Evolutionary conservation across 305 asterid genomes (phyloP).

Genomic region (Fraxinus albicans): DNA sequence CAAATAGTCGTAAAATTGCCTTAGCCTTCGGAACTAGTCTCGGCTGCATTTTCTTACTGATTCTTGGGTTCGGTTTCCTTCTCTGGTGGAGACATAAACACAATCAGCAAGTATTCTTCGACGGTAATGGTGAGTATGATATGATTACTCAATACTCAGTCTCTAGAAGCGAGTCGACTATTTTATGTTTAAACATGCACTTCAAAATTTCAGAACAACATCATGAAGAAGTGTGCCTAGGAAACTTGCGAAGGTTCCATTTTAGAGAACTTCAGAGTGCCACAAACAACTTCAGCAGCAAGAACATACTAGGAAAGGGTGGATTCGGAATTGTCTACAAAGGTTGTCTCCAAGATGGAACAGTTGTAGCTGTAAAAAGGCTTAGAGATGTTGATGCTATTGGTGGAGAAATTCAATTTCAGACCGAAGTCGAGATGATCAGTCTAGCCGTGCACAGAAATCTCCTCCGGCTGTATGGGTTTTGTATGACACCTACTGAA

Average conservation of each 20-base stretch:
- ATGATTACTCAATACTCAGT: not conserved
- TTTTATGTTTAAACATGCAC: not conserved
- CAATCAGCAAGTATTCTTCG: constrained; percentile 74
- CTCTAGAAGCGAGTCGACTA: not conserved
- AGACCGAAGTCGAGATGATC: constrained; percentile 91
- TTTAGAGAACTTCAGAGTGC: constrained; percentile 79
- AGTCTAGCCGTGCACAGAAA: constrained; percentile 91
- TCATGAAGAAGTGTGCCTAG: constrained; percentile 64
- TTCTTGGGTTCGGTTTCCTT: constrained; percentile 67
- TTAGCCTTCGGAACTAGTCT: constrained; percentile 83
- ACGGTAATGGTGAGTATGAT: constrained; percentile 53
- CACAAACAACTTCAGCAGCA: constrained; percentile 83
- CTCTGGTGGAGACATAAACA: constrained; percentile 86
- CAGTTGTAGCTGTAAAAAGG: constrained; percentile 81
- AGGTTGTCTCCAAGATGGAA: constrained; percentile 80
- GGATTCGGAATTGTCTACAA: constrained; percentile 91
- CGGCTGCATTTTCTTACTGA: constrained; percentile 71
- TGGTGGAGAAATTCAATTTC: constrained; percentile 85
- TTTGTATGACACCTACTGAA: constrained; percentile 69
- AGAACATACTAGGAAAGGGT: constrained; percentile 82
- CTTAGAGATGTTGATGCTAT: constrained; percentile 69
- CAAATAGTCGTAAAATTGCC: constrained; percentile 57
- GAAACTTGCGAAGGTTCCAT: constrained; percentile 72
- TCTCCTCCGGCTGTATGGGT: constrained; percentile 78
- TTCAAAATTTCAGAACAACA: constrained; percentile 56